These are phyloP conservation scores for Coniophora puteana DNA, from an alignment of 1,284 basidiomycete species.

Conservation along the genomic window DNA sequence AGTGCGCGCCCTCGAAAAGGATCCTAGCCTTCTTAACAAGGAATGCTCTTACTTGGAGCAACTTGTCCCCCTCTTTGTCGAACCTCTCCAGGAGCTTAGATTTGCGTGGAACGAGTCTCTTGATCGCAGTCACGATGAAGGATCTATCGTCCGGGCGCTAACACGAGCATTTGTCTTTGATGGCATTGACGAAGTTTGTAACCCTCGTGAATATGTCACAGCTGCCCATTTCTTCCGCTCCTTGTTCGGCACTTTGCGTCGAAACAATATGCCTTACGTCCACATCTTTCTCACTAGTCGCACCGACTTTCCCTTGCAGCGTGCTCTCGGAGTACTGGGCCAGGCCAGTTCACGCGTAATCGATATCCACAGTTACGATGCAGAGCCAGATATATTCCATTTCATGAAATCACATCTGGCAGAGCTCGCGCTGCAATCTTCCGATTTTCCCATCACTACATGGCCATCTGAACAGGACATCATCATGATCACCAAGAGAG, in stretches of 20 bases:
- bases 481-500: no score
- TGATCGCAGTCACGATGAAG: neutral
- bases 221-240: neutral
- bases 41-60: conserved; percentile 1
- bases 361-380: no score
- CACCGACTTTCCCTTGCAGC: neutral
- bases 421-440: no score
- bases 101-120: no score
- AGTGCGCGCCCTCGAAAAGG: neutral
- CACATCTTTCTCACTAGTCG: conserved; percentile 4
- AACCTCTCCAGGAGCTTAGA: conserved; percentile 1
- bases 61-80: neutral
- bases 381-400: no score
- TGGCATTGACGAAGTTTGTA: conserved; percentile 5
- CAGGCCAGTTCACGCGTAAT: no score
- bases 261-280: neutral
- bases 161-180: neutral
- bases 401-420: no score
- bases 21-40: neutral
- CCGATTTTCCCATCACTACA: no score
- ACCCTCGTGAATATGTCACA: neutral
- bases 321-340: neutral
- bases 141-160: no score
- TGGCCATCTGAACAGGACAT: no score
- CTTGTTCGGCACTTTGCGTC: neutral